Conservation (phyloP, 2,329 filamentous ascomycete species). For the Fusarium subglutinans region DNA sequence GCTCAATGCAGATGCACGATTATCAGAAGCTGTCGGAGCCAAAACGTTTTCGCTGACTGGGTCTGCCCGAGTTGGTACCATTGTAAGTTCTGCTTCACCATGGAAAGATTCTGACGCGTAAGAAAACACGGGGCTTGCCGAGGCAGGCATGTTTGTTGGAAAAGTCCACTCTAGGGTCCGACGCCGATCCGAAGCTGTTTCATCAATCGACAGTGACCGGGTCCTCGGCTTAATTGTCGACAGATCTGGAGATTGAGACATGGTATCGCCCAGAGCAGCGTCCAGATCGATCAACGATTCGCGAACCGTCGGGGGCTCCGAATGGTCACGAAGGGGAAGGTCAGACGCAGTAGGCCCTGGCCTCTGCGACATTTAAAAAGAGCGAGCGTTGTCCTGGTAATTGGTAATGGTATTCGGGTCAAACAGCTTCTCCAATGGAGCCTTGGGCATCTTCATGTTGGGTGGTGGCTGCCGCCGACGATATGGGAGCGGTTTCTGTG, state of each 20-base stretch:
- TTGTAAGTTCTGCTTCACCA: not conserved
- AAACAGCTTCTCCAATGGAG: slow-evolving; percentile 71
- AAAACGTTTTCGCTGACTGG: not conserved
- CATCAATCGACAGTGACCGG: not conserved
- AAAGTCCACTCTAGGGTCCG: not conserved
- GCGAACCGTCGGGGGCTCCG: slow-evolving; percentile 58
- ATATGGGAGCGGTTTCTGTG: slow-evolving; percentile 22
- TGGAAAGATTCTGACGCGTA: not conserved
- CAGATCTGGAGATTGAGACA: slow-evolving; percentile 69
- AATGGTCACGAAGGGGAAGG: slow-evolving; percentile 67
- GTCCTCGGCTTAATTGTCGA: not conserved
- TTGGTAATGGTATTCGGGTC: slow-evolving; percentile 72
- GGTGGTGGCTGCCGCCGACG: slow-evolving; percentile 67
- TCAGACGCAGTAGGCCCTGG: slow-evolving; percentile 51
- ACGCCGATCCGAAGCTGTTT: not conserved
- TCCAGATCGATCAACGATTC: slow-evolving; percentile 74
- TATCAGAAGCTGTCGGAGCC: not conserved
- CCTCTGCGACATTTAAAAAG: slow-evolving; percentile 49
- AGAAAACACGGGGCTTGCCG: not conserved
- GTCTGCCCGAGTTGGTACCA: not conserved
- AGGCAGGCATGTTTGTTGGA: not conserved
- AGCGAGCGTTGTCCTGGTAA: slow-evolving; percentile 70
- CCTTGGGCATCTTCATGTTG: slow-evolving; percentile 60
- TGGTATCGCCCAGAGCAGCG: slow-evolving; percentile 64
- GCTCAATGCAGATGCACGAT: not conserved